Percentiles rank a stretch among this genome's conserved stretches.
These are phyloP conservation scores for Metschnikowia koreensis DNA, from an alignment of 805 yeast species.

Conservation along the genomic window DNA sequence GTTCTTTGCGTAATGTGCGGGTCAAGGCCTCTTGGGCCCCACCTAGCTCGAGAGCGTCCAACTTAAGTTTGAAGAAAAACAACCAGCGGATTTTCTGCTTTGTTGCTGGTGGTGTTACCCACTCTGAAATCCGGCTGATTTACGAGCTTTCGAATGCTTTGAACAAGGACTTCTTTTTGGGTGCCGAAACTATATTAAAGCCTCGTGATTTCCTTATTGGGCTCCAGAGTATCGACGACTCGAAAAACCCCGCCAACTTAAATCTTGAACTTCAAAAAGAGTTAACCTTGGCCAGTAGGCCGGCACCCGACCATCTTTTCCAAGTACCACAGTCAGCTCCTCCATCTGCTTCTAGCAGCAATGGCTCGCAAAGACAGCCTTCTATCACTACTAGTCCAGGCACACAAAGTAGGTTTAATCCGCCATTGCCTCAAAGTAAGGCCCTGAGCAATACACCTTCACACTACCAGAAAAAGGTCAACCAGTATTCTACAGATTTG, in stretches of 20 bases:
- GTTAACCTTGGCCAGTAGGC: conserved; percentile 11
- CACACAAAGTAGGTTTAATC: conserved; percentile 4
- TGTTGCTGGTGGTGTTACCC: conserved; percentile 87
- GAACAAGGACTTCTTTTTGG: conserved; percentile 63
- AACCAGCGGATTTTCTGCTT: conserved; percentile 75
- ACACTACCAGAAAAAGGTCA: conserved; percentile 15
- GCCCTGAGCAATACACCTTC: conserved; percentile 8
- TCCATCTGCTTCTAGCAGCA: conserved; percentile 1
- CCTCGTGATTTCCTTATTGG: conserved; percentile 50
- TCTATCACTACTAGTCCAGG: background rate
- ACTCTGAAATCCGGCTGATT: conserved; percentile 73
- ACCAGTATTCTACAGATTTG: conserved; percentile 15
- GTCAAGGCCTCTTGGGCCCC: conserved; percentile 23
- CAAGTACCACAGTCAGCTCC: conserved; percentile 10
- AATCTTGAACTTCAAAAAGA: conserved; percentile 28
- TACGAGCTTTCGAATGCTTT: conserved; percentile 63
- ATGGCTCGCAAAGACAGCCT: background rate
- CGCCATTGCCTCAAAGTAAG: conserved; percentile 7
- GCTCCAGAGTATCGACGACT: conserved; percentile 38
- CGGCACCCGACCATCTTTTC: conserved; percentile 19
- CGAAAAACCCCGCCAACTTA: conserved; percentile 39
- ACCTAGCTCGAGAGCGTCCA: conserved; percentile 17
- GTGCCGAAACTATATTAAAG: conserved; percentile 37
- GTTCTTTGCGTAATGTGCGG: conserved; percentile 18
- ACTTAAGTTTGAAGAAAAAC: conserved; percentile 5